Evolutionary conservation across 2,329 filamentous ascomycete species (phyloP).

Genomic region (Chaetomiaceae sp.): DNA sequence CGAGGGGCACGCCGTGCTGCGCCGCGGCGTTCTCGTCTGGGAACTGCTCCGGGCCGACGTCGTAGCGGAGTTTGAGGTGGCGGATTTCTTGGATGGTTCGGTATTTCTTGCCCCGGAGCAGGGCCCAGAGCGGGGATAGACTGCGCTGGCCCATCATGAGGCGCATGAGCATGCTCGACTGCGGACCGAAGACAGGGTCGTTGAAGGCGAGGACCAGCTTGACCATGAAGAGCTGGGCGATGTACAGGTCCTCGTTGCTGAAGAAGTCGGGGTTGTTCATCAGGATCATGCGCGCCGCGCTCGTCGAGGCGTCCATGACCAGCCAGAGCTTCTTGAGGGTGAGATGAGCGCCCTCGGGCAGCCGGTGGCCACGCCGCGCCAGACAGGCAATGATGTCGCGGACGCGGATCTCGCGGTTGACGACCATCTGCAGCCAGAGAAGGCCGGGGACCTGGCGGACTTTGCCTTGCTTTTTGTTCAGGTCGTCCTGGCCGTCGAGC

Average conservation of each 20-base stretch:
- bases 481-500: not conserved
- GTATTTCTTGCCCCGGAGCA: slow-evolving; percentile 55
- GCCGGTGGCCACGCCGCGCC: slow-evolving; percentile 52
- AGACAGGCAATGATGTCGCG: slow-evolving; percentile 61
- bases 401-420: slow-evolving; percentile 52
- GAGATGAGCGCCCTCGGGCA: slow-evolving; percentile 44
- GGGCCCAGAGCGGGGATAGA: slow-evolving; percentile 53
- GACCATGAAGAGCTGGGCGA: slow-evolving; percentile 60
- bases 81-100: slow-evolving; percentile 47
- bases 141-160: slow-evolving; percentile 57
- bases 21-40: slow-evolving; percentile 25
- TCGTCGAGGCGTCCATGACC: slow-evolving; percentile 62
- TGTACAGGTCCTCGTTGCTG: slow-evolving; percentile 56
- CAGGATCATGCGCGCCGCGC: slow-evolving; percentile 48
- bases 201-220: slow-evolving; percentile 69
- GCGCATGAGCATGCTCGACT: slow-evolving; percentile 47
- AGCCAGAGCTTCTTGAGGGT: slow-evolving; percentile 67
- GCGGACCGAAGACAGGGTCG: slow-evolving; percentile 55
- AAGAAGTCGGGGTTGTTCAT: slow-evolving; percentile 52
- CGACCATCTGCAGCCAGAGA: slow-evolving; percentile 63
- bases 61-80: slow-evolving; percentile 55
- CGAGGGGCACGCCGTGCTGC: slow-evolving; percentile 49
- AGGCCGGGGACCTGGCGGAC: slow-evolving; percentile 57
- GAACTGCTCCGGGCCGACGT: slow-evolving; percentile 36
- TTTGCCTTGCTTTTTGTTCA: slow-evolving; percentile 24